Base-by-base conservation (phyloP, 768 basidiomycete species). In the Rickenella mellea region DNA sequence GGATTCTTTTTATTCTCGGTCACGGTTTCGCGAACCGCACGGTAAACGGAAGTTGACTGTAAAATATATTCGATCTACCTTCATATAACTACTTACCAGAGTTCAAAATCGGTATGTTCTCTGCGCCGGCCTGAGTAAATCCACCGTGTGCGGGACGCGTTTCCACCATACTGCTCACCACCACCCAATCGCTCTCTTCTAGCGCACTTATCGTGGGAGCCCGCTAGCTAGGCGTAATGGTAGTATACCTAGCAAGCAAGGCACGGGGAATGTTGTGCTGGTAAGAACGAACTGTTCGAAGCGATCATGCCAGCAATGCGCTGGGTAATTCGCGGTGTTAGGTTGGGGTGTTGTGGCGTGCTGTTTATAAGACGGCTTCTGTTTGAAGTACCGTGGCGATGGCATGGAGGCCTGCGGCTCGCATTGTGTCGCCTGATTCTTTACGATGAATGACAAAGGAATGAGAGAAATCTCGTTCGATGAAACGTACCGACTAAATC, bases 361-460 rank as follows among this genome's bases (percentile, higher is more conserved):
- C 66, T 70, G 1, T 85, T 89, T 48, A 79, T 85, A 99, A 78
- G 41, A 97, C 88, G 9, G 94, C 93, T 64, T 99, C 85, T 1
- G 83, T 78, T 29, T 80, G 61, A 42, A 99, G 74, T 8, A 99
- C 59, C 8, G 91, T 97, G 11, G 81, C 84, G 54, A 99, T 97
- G 29, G 94, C 80, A 59, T 87, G 87, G 42, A 98, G 70, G 27
- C 94, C 96, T 0, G 93, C 93, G 20, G 94, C 96, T 26, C 94
- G 88, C 96, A 99, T 99, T 6, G 96, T 99, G 55, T 99, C 96
- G 31, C 96, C 96, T 14, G 94, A 99, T 66, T 98, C 94, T 93
- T 57, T 29, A 37, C 37, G 21, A 41, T 19, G n/a, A 6, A 20
- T 22, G 19, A 31, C 15, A 44, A 36, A 25, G 26, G 29, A 15